Percentiles rank a stretch among this genome's conserved stretches.
Conservation (phyloP, 768 basidiomycete species). For the Auricularia heimuer region DNA sequence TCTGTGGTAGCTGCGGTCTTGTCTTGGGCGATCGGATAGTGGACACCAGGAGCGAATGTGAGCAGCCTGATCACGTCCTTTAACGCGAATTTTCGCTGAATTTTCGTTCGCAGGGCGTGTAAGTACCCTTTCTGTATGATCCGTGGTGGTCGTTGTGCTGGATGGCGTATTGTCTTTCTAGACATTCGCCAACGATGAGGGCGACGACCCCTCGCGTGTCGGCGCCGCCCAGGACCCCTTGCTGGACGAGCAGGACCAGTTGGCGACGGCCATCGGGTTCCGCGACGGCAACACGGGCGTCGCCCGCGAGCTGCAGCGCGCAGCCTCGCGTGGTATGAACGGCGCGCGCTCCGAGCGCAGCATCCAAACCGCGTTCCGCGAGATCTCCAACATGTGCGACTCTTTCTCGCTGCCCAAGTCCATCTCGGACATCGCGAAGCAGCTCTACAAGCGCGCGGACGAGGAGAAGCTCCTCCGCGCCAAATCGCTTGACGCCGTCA, state of each 20-base stretch:
- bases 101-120: constrained; percentile 14
- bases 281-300: constrained; percentile 91
- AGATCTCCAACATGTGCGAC: constrained; percentile 91
- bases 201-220: constrained; percentile 99
- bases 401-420: constrained; percentile 89
- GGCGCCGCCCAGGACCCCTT: constrained; percentile 91
- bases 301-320: constrained; percentile 85
- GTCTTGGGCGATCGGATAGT: constrained; percentile 95
- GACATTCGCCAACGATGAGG: constrained; percentile 99
- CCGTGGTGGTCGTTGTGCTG: constrained; percentile 10
- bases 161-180: constrained; percentile 24
- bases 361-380: constrained; percentile 78
- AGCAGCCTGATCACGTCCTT: constrained; percentile 20
- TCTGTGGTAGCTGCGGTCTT: constrained; percentile 86
- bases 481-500: constrained; percentile 85
- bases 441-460: constrained; percentile 93
- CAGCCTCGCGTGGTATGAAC: constrained; percentile 69
- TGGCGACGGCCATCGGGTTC: constrained; percentile 92
- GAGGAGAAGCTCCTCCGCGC: constrained; percentile 89
- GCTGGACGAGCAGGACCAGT: constrained; percentile 88
- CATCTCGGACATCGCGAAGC: constrained; percentile 93
- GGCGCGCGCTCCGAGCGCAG: constrained; percentile 71
- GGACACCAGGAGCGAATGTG: constrained; percentile 97
- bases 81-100: neutral
- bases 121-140: constrained; percentile 14